Conservation (phyloP, 2,329 filamentous ascomycete genomes). For the Colletotrichum australisinense region DNA sequence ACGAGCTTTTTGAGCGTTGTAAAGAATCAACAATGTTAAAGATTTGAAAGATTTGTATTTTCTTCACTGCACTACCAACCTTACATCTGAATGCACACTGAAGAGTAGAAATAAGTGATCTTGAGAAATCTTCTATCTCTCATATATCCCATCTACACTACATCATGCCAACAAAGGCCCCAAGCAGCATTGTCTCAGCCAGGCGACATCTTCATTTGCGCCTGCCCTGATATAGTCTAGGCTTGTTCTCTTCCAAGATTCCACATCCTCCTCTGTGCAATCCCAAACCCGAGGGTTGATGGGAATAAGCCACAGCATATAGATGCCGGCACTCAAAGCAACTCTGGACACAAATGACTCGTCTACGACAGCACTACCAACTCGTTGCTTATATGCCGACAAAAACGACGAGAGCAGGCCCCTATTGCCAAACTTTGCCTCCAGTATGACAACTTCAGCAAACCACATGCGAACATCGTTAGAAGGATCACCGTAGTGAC, state of each 20-base stretch:
- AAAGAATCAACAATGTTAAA: too few species aligned
- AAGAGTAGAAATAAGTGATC: neutral
- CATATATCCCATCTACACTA: neutral
- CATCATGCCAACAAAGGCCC: neutral
- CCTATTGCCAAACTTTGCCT: neutral
- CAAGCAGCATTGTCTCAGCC: neutral
- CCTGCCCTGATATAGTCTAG: neutral
- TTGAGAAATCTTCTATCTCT: neutral
- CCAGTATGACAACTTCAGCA: neutral
- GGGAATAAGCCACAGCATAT: neutral
- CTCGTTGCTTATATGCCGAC: neutral
- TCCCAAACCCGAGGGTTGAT: neutral
- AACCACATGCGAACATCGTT: slow-evolving; percentile 5
- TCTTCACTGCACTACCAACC: too few species aligned
- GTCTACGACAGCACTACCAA: neutral
- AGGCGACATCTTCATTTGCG: neutral
- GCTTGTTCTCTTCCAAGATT: neutral
- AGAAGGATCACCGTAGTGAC: neutral
- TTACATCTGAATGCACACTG: neutral
- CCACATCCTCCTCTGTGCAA: neutral
- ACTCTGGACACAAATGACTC: neutral
- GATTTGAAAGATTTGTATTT: too few species aligned
- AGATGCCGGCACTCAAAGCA: neutral
- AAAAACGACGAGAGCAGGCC: slow-evolving; percentile 1
- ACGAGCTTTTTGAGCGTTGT: too few species aligned